These are phyloP conservation scores for Aspergillus heteromorphus DNA, from an alignment of 495 filamentous ascomycete species.

Conservation along the genomic window DNA sequence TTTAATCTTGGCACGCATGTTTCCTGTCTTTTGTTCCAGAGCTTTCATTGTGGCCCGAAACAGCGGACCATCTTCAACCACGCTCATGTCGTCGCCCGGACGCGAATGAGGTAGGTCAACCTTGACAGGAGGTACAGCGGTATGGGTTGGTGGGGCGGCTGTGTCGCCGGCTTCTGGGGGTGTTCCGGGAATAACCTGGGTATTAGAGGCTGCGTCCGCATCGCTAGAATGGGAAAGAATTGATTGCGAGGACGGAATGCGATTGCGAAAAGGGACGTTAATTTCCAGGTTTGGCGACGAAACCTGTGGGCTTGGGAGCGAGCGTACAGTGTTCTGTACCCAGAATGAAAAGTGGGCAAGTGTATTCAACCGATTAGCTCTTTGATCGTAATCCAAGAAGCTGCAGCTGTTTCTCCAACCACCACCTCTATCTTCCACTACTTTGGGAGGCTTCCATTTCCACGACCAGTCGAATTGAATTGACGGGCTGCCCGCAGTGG, in stretches of 20 bases:
- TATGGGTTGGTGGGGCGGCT: constrained; percentile 35
- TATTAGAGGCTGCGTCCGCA: constrained; percentile 46
- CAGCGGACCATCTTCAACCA: constrained; percentile 86
- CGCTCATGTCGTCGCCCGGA: constrained; percentile 80
- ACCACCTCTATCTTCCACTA: constrained; percentile 73
- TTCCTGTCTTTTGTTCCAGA: constrained; percentile 94
- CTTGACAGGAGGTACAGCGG: constrained; percentile 54
- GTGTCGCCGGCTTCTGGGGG: constrained; percentile 50
- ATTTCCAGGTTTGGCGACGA: constrained; percentile 67
- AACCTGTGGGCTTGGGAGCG: constrained; percentile 35
- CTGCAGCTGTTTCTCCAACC: constrained; percentile 96
- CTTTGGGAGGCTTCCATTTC: constrained; percentile 91
- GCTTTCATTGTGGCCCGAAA: constrained; percentile 97
- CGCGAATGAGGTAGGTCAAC: constrained; percentile 83
- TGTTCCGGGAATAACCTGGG: constrained; percentile 56
- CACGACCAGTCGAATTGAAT: constrained; percentile 93
- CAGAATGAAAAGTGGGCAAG: constrained; percentile 91
- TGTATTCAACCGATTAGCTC: constrained; percentile 81
- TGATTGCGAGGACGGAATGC: constrained; percentile 77
- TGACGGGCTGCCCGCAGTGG: constrained; percentile 71
- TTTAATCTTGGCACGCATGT: constrained; percentile 88
- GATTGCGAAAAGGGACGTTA: constrained; percentile 65
- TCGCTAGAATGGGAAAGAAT: constrained; percentile 72
- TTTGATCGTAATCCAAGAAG: constrained; percentile 93
- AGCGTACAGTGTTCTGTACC: constrained; percentile 64